Evolutionary conservation across 179 eudicot species (phyloP), one percentile per base, ranked within the genome.

Genomic region (Heliamphora ciliata): DNA sequence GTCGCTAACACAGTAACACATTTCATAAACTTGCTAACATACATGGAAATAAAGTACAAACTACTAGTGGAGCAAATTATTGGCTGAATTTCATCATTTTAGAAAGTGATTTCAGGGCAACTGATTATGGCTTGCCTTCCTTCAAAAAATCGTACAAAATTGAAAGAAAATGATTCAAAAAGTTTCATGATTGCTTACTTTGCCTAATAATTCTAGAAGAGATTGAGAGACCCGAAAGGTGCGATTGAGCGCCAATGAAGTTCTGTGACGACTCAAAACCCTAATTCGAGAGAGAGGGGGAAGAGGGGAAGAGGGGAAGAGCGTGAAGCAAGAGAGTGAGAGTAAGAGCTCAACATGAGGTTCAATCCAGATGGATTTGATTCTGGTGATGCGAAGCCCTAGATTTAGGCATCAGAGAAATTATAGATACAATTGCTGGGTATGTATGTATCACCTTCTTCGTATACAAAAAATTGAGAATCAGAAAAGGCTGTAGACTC

Each of bases 281-380:
- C 90, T 88, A 85, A 87, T 40, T 82, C 83, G 87, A 67, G 89
- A 79, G 44, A 78, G 69, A 80, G 88, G 79, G 47, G 89, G 85
- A 50, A 84, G 68, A 64, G 81, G 58, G 54, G 72, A 59, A 40
- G 94, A 91, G 66, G 40, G 40, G 40, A 31, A 31, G 40, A 31
- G 40, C 89, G 87, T 80, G 79, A 83, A 84, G 89, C 83, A 65
- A 90, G 86, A 76, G 83, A 83, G 81, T 85, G 86, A 15, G 89
- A 86, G 54, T 83, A 87, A 71, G 91, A 92, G 85, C 90, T 90
- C 82, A 91, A 90, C 97, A 92, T 48, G 40, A 31, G 40, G 40
- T 31, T 31, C 40, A 31, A 31, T 1, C 40, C 40, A 31, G 40
- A 31, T 31, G 40, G 40, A 31, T 31, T 31, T 31, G 40, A 31